Conservation (phyloP, 495 filamentous ascomycete genomes). For the Penicillium mononematosum region DNA sequence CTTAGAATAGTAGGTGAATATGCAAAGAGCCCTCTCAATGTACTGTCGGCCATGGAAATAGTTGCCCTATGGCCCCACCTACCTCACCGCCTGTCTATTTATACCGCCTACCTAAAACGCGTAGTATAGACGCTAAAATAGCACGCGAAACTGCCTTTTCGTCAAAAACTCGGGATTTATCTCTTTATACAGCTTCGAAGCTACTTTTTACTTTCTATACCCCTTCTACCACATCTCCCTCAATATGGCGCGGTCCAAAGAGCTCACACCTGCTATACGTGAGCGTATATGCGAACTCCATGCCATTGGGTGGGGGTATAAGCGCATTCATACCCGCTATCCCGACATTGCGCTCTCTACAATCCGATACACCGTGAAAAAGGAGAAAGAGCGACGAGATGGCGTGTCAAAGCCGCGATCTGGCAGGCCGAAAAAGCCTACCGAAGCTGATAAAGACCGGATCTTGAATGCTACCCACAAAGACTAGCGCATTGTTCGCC, state of each 20-base stretch:
- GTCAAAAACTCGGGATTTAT: too few relatives aligned
- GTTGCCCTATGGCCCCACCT: too few relatives aligned
- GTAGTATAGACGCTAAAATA: too few relatives aligned
- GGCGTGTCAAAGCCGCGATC: constrained; percentile 17
- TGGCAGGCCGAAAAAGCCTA: background rate
- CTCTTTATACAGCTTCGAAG: too few relatives aligned
- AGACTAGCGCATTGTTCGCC: background rate
- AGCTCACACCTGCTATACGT: constrained; percentile 19
- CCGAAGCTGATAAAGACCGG: background rate
- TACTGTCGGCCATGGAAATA: too few relatives aligned
- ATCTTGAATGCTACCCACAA: too few relatives aligned
- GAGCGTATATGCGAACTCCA: constrained; percentile 21
- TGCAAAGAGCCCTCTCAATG: too few relatives aligned
- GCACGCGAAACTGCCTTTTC: too few relatives aligned
- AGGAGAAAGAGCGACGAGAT: constrained; percentile 11
- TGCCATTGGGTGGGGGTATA: constrained; percentile 19
- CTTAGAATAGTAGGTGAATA: too few relatives aligned
- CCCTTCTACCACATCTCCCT: too few relatives aligned
- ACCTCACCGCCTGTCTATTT: too few relatives aligned
- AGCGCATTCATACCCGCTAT: constrained; percentile 18
- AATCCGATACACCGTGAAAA: constrained; percentile 19
- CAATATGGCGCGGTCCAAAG: constrained; percentile 8
- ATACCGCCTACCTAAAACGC: too few relatives aligned
- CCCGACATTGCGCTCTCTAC: constrained; percentile 13
- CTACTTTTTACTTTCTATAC: background rate